phyloP scores from a whole-genome alignment of 2,329 filamentous ascomycete genomes.

The Phialophora verrucosa region DNA sequence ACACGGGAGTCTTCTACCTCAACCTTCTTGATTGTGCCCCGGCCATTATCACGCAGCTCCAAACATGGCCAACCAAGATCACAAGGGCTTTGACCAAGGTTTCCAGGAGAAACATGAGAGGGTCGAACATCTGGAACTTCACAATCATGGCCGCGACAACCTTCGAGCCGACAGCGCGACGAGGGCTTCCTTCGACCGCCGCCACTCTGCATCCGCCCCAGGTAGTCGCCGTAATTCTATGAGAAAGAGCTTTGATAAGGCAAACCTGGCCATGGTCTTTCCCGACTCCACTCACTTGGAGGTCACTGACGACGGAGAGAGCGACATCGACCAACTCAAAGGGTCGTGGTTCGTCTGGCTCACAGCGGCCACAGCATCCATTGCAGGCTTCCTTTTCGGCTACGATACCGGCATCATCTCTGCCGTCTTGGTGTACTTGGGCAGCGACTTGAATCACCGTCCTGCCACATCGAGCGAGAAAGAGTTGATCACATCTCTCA shows the following conservation, averaged over 20 bases:
- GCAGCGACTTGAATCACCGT: constrained; percentile 58
- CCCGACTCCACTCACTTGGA: constrained; percentile 39
- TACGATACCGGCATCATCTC: constrained; percentile 69
- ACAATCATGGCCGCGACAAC: constrained; percentile 6
- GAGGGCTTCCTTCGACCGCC: constrained; percentile 25
- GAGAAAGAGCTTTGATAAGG: constrained; percentile 32
- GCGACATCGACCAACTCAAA: constrained; percentile 47
- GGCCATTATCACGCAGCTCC: background rate
- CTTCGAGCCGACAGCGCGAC: constrained; percentile 21
- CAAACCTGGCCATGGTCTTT: constrained; percentile 38
- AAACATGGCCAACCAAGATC: constrained; percentile 27
- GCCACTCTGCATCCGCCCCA: constrained; percentile 21
- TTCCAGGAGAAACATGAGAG: constrained; percentile 22
- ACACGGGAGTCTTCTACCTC: background rate
- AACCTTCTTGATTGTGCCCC: background rate
- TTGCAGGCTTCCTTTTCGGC: constrained; percentile 66
- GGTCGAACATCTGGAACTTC: constrained; percentile 16
- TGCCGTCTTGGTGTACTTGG: constrained; percentile 63
- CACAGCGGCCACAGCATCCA: constrained; percentile 62
- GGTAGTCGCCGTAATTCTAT: constrained; percentile 18
- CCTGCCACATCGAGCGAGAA: constrained; percentile 61
- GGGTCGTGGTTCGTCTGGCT: constrained; percentile 59
- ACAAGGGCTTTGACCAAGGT: constrained; percentile 20
- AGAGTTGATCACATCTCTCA: constrained; percentile 63
- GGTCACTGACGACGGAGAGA: constrained; percentile 34